Conservation (phyloP, 2,329 filamentous ascomycete genomes). For the Epichloe coenophiala region DNA sequence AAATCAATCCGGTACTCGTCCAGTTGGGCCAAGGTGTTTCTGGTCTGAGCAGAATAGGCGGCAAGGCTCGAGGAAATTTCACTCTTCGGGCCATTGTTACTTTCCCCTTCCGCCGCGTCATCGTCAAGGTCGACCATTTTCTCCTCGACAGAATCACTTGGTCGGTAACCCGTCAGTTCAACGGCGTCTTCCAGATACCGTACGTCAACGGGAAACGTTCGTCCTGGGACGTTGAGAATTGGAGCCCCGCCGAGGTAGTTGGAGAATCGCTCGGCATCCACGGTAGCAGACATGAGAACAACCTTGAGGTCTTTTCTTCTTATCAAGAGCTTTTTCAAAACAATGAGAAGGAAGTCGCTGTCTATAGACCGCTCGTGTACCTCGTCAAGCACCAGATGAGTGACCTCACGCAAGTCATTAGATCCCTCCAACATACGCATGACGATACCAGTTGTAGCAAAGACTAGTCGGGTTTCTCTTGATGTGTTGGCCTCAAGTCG, state of each 20-base stretch:
- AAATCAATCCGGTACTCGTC: constrained; percentile 91
- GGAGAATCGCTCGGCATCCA: constrained; percentile 85
- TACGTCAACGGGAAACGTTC: constrained; percentile 84
- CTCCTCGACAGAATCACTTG: constrained; percentile 28
- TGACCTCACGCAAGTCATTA: constrained; percentile 75
- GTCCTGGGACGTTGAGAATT: constrained; percentile 77
- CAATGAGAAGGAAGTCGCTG: constrained; percentile 88
- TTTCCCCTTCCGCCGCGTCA: constrained; percentile 36
- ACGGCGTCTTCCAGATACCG: constrained; percentile 87
- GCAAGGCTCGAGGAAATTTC: constrained; percentile 53
- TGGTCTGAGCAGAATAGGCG: constrained; percentile 64
- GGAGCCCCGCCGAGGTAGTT: constrained; percentile 76
- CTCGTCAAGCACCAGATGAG: constrained; percentile 91
- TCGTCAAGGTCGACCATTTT: constrained; percentile 52
- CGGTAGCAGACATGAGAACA: constrained; percentile 92
- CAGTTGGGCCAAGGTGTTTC: constrained; percentile 59
- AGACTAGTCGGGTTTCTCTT: constrained; percentile 71
- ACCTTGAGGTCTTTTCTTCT: constrained; percentile 77
- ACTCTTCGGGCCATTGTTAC: constrained; percentile 34
- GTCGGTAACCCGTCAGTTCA: constrained; percentile 66
- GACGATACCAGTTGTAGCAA: constrained; percentile 85
- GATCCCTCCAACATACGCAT: constrained; percentile 92
- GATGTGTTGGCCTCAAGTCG: constrained; percentile 79
- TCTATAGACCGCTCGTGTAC: constrained; percentile 95
- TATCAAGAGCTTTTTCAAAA: constrained; percentile 69